A percentile compares a stretch with the other conserved stretches of the same genome.
Conservation (phyloP, 2,329 filamentous ascomycete genomes). For the Sclerotinia nivalis region DNA sequence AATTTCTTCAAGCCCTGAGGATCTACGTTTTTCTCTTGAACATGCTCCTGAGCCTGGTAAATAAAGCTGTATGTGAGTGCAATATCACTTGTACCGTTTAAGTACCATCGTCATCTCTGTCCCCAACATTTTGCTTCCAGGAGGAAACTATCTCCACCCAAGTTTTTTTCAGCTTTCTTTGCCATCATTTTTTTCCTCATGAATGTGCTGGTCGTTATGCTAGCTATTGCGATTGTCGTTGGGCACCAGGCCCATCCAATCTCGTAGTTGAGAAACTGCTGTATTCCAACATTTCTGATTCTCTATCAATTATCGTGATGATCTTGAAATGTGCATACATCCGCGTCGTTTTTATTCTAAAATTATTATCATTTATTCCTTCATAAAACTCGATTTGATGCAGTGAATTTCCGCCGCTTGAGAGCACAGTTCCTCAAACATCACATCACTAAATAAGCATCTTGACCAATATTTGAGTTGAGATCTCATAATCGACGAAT, state of each 20-base stretch:
- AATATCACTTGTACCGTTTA: neutral
- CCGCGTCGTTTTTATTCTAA: constrained; percentile 1
- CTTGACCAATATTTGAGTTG: neutral
- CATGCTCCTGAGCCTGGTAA: neutral
- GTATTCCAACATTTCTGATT: neutral
- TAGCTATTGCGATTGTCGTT: neutral
- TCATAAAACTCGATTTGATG: too few relatives aligned
- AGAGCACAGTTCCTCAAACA: neutral
- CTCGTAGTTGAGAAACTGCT: neutral
- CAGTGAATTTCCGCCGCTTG: neutral
- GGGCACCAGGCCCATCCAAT: neutral
- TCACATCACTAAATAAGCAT: neutral
- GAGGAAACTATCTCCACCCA: neutral
- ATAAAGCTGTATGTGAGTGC: neutral
- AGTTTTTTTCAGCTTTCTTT: neutral
- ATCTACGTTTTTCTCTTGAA: neutral
- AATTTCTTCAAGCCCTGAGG: neutral
- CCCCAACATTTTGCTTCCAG: neutral
- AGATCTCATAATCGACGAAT: neutral
- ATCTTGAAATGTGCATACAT: neutral
- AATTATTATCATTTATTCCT: neutral
- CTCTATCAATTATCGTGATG: neutral
- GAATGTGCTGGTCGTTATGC: neutral
- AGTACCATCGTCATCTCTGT: neutral
- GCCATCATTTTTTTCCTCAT: neutral